Conservation (phyloP, 2,329 filamentous ascomycete genomes). For the Fusarium nelsonii region DNA sequence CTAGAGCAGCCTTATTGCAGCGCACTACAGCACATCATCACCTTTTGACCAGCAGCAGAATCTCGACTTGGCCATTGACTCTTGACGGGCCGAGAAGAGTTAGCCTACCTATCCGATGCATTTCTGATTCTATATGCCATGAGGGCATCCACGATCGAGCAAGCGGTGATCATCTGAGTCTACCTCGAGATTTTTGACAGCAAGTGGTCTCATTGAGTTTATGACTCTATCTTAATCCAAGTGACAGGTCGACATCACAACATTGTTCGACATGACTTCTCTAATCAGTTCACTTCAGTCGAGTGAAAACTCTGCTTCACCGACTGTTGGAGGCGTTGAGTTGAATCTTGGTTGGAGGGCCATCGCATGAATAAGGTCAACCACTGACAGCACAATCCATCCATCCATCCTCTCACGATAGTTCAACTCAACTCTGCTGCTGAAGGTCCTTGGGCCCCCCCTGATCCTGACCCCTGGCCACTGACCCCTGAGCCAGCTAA, state of each 20-base stretch:
- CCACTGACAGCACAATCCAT: constrained; percentile 31
- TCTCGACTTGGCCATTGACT: constrained; percentile 1
- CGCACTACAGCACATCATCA: background rate
- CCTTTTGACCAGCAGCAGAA: background rate
- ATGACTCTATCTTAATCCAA: constrained; percentile 9
- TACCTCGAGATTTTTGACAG: constrained; percentile 16
- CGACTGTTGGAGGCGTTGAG: constrained; percentile 17
- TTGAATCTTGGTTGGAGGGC: constrained; percentile 15
- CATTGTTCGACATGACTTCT: constrained; percentile 8
- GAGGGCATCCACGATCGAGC: constrained; percentile 25
- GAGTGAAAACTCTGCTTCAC: constrained; percentile 31
- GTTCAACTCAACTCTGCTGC: background rate
- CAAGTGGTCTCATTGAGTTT: constrained; percentile 29
- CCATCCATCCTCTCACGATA: constrained; percentile 33
- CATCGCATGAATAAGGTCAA: constrained; percentile 23
- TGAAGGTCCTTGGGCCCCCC: background rate
- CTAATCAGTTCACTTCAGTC: background rate
- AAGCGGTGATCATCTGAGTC: constrained; percentile 30
- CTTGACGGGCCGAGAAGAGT: constrained; percentile 3
- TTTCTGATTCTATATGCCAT: constrained; percentile 3
- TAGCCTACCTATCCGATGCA: constrained; percentile 1
- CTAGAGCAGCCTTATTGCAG: background rate
- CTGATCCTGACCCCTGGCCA: constrained; percentile 28
- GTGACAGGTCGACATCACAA: constrained; percentile 7
- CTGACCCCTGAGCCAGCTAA: constrained; percentile 33